Evolutionary conservation across 805 yeast genomes (phyloP), one percentile per base, ranked within the genome.

Genomic region (Teunomyces gatunensis): DNA sequence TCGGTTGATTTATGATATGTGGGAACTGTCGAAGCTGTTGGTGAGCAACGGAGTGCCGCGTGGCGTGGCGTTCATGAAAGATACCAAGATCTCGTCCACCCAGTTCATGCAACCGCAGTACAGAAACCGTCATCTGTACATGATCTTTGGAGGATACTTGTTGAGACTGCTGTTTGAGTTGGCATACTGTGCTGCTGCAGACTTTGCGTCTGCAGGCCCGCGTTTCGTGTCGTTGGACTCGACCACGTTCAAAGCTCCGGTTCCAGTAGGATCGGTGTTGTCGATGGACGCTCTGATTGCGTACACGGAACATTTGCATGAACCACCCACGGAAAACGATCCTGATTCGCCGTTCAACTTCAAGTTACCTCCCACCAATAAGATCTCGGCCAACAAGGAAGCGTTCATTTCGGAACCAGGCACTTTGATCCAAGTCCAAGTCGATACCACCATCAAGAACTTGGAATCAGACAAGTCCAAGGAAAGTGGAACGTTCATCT

Each of bases 81-180:
- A 88, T 52, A 84, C 97, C 1, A 70, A 65, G 45, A 77, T 87
- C 45, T 73, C 79, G 45, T 86, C 96, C 9, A 88, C 96, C 5
- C 78, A 85, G 59, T 83, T 90, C 67, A 92, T 91, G 92, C 97
- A 91, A 68, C 97, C 97, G 1, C 97, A 91, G 71, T 91, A 90
- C 71, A 81, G 97, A 69, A 91, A 91, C 73, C 81, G 96, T 64
- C 96, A 91, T 64, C 87, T 95, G 3, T 89, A 86, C 68, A 89
- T 90, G 89, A 88, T 91, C 40, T 91, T 91, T 66, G 98, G 98
- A 57, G 98, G 98, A 25, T 91, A 91, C 60, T 72, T 91, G 60
- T 79, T 91, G 74, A 82, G 97, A 66, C 96, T 90, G 68, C 83
- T 96, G 2, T 91, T 91, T 64, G 98, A 91, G 65, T 79, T 91